These are phyloP conservation scores for Lactifluus pinguis DNA, from an alignment of 768 basidiomycete species.

Conservation along the genomic window DNA sequence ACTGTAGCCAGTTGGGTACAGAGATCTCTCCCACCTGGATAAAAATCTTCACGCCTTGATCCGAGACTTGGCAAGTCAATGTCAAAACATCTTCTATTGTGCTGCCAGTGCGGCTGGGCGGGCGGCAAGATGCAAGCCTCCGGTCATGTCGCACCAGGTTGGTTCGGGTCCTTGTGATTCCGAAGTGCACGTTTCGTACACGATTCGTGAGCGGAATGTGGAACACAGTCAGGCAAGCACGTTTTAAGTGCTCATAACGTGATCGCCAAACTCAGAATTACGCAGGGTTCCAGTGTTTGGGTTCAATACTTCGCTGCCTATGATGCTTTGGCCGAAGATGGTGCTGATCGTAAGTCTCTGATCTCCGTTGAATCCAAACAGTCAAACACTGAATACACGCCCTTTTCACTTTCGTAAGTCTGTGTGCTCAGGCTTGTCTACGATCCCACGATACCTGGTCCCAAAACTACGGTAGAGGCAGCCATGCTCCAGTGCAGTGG, in stretches of 20 bases:
- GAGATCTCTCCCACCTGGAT: slow-evolving; percentile 49
- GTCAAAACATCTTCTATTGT: slow-evolving; percentile 51
- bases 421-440: slow-evolving; percentile 48
- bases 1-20: slow-evolving; percentile 36
- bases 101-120: slow-evolving; percentile 57
- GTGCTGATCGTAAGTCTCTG: slow-evolving; percentile 38
- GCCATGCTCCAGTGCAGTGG: slow-evolving; percentile 47
- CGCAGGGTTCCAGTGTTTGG: slow-evolving; percentile 3
- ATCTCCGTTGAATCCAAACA: slow-evolving; percentile 12
- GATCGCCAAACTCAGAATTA: slow-evolving; percentile 11
- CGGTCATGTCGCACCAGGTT: slow-evolving; percentile 19
- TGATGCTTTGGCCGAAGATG: slow-evolving; percentile 22
- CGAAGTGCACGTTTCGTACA: slow-evolving; percentile 11
- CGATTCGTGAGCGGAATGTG: slow-evolving; percentile 17
- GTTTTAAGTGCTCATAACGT: slow-evolving; percentile 5
- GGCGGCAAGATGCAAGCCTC: slow-evolving; percentile 32
- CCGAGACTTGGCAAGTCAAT: slow-evolving; percentile 50
- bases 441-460: slow-evolving; percentile 31
- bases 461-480: slow-evolving; percentile 33
- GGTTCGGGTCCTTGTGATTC: slow-evolving; percentile 1
- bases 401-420: slow-evolving; percentile 32
- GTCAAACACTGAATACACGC: slow-evolving; percentile 13
- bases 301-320: slow-evolving; percentile 17
- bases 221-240: slow-evolving; percentile 18
- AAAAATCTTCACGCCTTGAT: slow-evolving; percentile 60